Evolutionary conservation across 2,329 filamentous ascomycete genomes (phyloP).

Genomic region (Helicocarpus griseus): DNA sequence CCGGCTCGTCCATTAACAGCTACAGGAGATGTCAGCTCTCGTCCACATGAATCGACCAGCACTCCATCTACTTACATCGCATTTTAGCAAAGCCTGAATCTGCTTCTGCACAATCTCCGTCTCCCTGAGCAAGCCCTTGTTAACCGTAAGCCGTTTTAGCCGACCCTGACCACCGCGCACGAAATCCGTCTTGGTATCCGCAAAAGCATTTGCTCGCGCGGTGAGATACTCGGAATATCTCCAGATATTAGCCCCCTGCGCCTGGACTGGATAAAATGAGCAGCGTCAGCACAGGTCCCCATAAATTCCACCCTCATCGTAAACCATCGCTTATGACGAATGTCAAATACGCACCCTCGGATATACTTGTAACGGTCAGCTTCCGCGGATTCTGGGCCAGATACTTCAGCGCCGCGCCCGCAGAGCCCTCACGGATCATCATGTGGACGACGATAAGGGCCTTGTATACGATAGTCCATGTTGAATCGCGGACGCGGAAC

Average conservation of each 20-base stretch:
- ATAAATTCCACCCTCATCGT: neutral
- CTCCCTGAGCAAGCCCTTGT: conserved; percentile 85
- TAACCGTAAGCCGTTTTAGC: conserved; percentile 75
- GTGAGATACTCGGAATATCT: conserved; percentile 82
- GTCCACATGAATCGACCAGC: neutral
- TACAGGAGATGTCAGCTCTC: conserved; percentile 28
- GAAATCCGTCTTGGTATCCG: conserved; percentile 80
- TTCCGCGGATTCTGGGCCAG: conserved; percentile 73
- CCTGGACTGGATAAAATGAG: conserved; percentile 57
- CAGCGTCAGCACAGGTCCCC: conserved; percentile 34
- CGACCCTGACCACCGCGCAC: conserved; percentile 73
- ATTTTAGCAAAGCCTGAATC: conserved; percentile 74
- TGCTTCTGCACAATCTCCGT: conserved; percentile 86
- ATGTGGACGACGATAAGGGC: conserved; percentile 88
- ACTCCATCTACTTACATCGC: conserved; percentile 56
- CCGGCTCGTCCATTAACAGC: conserved; percentile 78
- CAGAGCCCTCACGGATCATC: conserved; percentile 92
- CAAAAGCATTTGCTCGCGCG: conserved; percentile 71
- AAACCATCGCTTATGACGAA: neutral
- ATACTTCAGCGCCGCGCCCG: conserved; percentile 77
- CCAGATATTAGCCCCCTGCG: conserved; percentile 87
- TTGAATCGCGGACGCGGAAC: conserved; percentile 81
- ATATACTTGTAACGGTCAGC: conserved; percentile 81
- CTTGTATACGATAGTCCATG: conserved; percentile 99
- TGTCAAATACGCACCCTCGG: conserved; percentile 60